Evolutionary conservation across 257 asterid species (phyloP).

Genomic region (Dorcoceras hygrometricum): DNA sequence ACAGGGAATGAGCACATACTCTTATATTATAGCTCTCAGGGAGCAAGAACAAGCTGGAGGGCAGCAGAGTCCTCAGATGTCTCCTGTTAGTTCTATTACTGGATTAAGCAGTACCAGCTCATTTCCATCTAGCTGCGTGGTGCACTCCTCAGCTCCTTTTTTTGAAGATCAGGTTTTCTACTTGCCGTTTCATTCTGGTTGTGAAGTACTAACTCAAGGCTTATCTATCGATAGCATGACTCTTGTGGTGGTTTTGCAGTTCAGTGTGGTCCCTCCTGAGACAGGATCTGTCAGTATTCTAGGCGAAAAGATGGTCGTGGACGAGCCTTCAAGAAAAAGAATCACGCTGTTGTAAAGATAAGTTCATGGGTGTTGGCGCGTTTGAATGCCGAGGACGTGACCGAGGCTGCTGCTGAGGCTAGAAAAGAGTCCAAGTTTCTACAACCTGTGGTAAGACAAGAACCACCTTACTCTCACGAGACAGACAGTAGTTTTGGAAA

Average conservation of each 20-base stretch:
- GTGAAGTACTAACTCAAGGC: background rate
- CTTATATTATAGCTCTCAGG: slow-evolving; percentile 91
- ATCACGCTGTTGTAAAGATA: slow-evolving; percentile 77
- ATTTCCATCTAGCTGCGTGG: slow-evolving; percentile 91
- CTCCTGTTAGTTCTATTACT: slow-evolving; percentile 79
- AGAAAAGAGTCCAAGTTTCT: slow-evolving; percentile 80
- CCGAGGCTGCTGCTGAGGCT: slow-evolving; percentile 97
- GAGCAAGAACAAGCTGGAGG: slow-evolving; percentile 94
- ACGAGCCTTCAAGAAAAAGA: slow-evolving; percentile 75
- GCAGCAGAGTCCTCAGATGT: slow-evolving; percentile 96
- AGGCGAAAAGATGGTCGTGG: slow-evolving; percentile 56
- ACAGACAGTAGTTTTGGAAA: slow-evolving; percentile 70
- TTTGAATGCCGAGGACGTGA: slow-evolving; percentile 77
- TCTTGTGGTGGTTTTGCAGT: slow-evolving; percentile 42
- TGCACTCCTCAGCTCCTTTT: slow-evolving; percentile 97
- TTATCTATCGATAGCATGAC: background rate
- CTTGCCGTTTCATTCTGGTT: background rate
- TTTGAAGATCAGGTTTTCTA: slow-evolving; percentile 88
- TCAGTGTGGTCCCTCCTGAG: slow-evolving; percentile 86
- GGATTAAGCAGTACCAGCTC: slow-evolving; percentile 96
- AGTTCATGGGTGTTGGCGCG: slow-evolving; percentile 97
- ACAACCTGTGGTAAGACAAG: slow-evolving; percentile 62
- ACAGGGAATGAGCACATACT: slow-evolving; percentile 97
- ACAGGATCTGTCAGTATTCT: slow-evolving; percentile 75
- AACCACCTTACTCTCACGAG: slow-evolving; percentile 41